A percentile compares a stretch with the other conserved stretches of the same genome.
phyloP scores from a whole-genome alignment of 345 rosid species.

The Streptanthus diversifolius region DNA sequence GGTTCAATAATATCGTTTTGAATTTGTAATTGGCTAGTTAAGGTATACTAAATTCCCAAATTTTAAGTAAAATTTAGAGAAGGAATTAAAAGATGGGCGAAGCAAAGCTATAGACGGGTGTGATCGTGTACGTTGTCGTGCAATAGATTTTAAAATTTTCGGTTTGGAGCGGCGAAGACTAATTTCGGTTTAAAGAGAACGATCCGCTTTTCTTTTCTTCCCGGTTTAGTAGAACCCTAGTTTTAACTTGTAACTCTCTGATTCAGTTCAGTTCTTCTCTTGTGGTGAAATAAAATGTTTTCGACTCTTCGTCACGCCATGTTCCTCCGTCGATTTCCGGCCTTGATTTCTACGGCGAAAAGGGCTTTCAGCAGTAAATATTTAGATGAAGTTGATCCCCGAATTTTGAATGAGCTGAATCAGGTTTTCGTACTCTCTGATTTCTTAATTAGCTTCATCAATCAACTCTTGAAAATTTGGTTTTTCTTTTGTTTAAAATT shows the following conservation, averaged over 20 bases:
- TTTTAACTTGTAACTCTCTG: background rate
- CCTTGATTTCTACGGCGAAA: constrained; percentile 26
- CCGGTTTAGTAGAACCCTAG: constrained; percentile 5
- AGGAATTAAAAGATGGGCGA: background rate
- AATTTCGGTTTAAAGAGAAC: background rate
- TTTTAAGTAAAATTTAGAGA: background rate
- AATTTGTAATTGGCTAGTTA: background rate
- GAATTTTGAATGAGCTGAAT: constrained; percentile 42
- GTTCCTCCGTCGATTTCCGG: constrained; percentile 48
- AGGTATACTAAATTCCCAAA: background rate
- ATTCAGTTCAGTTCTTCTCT: background rate
- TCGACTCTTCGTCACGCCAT: constrained; percentile 24
- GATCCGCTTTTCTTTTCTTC: background rate
- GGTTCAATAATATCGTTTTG: background rate
- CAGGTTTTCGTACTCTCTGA: constrained; percentile 38
- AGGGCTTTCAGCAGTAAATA: constrained; percentile 39
- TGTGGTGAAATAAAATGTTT: background rate
- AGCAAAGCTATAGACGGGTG: background rate
- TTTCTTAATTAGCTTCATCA: background rate
- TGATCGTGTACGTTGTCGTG: background rate
- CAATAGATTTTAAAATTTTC: background rate
- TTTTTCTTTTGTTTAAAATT: background rate
- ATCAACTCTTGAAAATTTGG: background rate
- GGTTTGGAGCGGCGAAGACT: background rate
- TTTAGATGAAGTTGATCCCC: constrained; percentile 21